These are phyloP conservation scores for Sedum album DNA, from an alignment of 164 flowering plant species.

Conservation along the genomic window DNA sequence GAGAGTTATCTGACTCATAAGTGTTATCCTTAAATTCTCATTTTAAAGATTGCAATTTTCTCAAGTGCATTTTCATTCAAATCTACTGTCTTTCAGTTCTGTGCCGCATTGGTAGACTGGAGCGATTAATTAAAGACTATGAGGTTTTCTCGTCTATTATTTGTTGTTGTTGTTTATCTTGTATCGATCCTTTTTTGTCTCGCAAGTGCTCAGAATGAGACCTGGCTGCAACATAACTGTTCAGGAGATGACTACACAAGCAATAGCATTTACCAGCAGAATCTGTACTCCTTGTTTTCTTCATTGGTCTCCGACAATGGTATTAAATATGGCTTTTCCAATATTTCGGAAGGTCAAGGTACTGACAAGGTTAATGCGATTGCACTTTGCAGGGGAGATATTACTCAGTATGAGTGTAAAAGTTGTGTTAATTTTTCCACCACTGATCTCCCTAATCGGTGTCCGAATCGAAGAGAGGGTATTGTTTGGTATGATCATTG, in stretches of 20 bases:
- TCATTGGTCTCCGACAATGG: constrained; percentile 13
- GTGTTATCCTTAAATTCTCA: no score
- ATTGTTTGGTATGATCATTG: constrained; percentile 10
- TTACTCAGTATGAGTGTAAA: constrained; percentile 12
- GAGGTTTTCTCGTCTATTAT: neutral
- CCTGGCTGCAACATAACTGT: neutral
- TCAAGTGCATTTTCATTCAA: neutral
- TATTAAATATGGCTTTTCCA: constrained; percentile 23
- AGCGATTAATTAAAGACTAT: no score
- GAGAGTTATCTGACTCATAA: no score
- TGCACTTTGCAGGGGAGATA: constrained; percentile 30
- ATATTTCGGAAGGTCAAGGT: constrained; percentile 19
- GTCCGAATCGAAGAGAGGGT: constrained; percentile 4
- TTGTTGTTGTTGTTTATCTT: neutral
- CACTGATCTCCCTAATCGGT: neutral
- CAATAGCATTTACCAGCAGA: constrained; percentile 17
- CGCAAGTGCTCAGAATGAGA: neutral
- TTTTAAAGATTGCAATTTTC: neutral
- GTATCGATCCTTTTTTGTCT: neutral
- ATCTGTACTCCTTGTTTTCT: constrained; percentile 21
- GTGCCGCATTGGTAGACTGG: neutral
- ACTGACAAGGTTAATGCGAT: constrained; percentile 19
- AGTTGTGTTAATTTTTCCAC: constrained; percentile 13
- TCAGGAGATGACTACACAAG: constrained; percentile 4
- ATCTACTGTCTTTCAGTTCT: neutral